A percentile compares a stretch with the other conserved stretches of the same genome.
phyloP scores from a whole-genome alignment of 192 early-diverging fungal species.

The Coemansia sp. region DNA sequence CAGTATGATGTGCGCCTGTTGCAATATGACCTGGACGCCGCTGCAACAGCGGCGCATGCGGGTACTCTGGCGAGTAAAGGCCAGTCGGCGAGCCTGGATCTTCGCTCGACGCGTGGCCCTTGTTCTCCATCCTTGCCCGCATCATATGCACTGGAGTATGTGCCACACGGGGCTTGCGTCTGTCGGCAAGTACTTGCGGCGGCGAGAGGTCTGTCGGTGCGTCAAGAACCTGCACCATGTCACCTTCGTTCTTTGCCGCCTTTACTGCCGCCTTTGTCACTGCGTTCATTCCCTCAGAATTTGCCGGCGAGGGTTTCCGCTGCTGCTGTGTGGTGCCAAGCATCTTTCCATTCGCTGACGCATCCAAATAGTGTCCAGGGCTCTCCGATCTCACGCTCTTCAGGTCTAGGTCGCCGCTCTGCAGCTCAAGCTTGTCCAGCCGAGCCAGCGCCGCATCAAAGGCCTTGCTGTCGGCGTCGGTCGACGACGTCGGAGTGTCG shows the following conservation, averaged over 20 bases:
- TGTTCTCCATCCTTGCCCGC: conserved; percentile 55
- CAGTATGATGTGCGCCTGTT: neutral
- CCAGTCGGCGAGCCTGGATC: conserved; percentile 17
- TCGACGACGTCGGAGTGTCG: conserved; percentile 10
- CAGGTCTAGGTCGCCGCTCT: conserved; percentile 10
- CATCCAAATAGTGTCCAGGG: neutral
- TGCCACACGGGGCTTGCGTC: conserved; percentile 50
- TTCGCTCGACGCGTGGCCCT: conserved; percentile 6
- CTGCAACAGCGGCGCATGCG: conserved; percentile 16
- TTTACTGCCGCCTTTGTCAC: conserved; percentile 46
- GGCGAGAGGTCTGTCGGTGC: conserved; percentile 28
- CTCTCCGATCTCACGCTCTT: neutral
- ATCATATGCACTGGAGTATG: conserved; percentile 50
- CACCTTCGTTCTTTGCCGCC: conserved; percentile 47
- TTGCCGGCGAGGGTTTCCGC: conserved; percentile 31
- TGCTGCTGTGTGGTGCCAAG: neutral
- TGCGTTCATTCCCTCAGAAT: conserved; percentile 34
- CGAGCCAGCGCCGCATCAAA: conserved; percentile 48
- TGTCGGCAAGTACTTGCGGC: conserved; percentile 53
- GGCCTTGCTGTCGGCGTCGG: conserved; percentile 35
- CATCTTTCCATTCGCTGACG: neutral
- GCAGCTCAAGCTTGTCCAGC: conserved; percentile 42
- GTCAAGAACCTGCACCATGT: conserved; percentile 37
- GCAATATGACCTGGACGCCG: conserved; percentile 37
- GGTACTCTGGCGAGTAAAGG: conserved; percentile 18